phyloP scores from a whole-genome alignment of 2,329 filamentous ascomycete genomes.

The Phialophora expanda region DNA sequence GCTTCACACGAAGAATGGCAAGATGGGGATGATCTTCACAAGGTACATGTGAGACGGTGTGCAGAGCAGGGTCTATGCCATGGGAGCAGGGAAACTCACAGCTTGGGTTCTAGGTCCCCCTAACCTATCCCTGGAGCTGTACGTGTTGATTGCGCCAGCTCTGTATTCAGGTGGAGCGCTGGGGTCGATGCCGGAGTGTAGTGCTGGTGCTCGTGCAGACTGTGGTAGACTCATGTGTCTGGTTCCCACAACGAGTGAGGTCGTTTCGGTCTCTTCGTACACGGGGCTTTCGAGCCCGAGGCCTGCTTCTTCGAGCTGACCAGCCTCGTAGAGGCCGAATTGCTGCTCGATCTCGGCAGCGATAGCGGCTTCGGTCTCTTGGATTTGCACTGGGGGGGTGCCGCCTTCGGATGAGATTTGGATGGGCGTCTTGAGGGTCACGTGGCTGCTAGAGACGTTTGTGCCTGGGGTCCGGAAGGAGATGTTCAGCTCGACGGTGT shows the following conservation, averaged over 20 bases:
- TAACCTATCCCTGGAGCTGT: constrained; percentile 29
- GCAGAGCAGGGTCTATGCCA: constrained; percentile 19
- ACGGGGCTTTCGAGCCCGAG: constrained; percentile 30
- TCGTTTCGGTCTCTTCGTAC: constrained; percentile 29
- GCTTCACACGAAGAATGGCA: constrained; percentile 32
- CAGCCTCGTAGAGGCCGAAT: constrained; percentile 35
- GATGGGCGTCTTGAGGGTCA: constrained; percentile 51
- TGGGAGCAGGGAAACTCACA: constrained; percentile 29
- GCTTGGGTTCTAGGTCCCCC: constrained; percentile 34
- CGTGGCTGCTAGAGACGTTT: constrained; percentile 47
- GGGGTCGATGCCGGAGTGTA: constrained; percentile 7
- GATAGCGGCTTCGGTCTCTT: constrained; percentile 29
- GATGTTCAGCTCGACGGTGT: constrained; percentile 65
- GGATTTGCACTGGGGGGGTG: constrained; percentile 16
- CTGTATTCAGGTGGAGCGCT: constrained; percentile 32
- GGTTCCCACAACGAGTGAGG: constrained; percentile 16
- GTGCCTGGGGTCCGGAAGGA: constrained; percentile 57
- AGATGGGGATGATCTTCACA: constrained; percentile 27
- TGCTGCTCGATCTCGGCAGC: constrained; percentile 36
- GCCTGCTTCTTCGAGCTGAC: constrained; percentile 21
- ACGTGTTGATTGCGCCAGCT: constrained; percentile 25
- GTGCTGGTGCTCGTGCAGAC: constrained; percentile 8
- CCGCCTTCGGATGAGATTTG: constrained; percentile 46
- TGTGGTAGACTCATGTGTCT: constrained; percentile 32
- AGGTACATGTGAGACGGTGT: constrained; percentile 18